These are phyloP conservation scores for Malbranchea cinnamomea DNA, from an alignment of 2,329 filamentous ascomycete genomes.

Conservation along the genomic window DNA sequence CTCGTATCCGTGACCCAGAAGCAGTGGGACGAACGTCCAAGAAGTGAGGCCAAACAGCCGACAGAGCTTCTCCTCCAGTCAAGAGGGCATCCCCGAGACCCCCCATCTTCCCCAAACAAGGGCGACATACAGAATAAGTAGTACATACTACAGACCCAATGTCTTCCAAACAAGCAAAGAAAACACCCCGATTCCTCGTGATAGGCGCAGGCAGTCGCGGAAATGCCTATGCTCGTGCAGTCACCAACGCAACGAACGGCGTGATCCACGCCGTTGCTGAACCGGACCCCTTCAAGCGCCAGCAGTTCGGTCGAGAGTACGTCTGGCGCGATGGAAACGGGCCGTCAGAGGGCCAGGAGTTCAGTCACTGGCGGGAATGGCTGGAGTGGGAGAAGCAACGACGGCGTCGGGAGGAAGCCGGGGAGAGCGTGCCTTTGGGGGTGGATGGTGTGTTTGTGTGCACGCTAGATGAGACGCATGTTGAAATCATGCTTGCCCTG, in stretches of 20 bases:
- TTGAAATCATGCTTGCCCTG: slow-evolving; percentile 61
- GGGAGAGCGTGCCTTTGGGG: slow-evolving; percentile 31
- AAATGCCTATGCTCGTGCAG: slow-evolving; percentile 54
- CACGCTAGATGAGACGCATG: slow-evolving; percentile 79
- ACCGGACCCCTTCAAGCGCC: slow-evolving; percentile 61
- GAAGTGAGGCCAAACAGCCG: too few relatives aligned
- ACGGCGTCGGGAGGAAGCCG: slow-evolving; percentile 37
- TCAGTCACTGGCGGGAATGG: slow-evolving; percentile 60
- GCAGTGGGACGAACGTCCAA: too few relatives aligned
- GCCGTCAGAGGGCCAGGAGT: slow-evolving; percentile 49
- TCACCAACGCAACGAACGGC: slow-evolving; percentile 49
- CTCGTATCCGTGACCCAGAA: too few relatives aligned
- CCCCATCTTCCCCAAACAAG: background rate
- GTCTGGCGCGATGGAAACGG: slow-evolving; percentile 47
- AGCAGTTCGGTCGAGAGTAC: slow-evolving; percentile 52
- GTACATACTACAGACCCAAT: too few relatives aligned
- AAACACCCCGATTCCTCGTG: slow-evolving; percentile 51
- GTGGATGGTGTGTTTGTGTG: slow-evolving; percentile 55
- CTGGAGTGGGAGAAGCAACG: slow-evolving; percentile 54
- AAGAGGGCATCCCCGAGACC: too few relatives aligned
- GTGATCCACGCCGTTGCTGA: slow-evolving; percentile 68
- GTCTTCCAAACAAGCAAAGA: slow-evolving; percentile 2
- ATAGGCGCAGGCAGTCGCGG: slow-evolving; percentile 75
- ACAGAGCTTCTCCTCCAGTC: too few relatives aligned
- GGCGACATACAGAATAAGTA: too few relatives aligned